Base-by-base conservation (phyloP, 2,329 filamentous ascomycete genomes). In the Zymoseptoria ardabiliae region DNA sequence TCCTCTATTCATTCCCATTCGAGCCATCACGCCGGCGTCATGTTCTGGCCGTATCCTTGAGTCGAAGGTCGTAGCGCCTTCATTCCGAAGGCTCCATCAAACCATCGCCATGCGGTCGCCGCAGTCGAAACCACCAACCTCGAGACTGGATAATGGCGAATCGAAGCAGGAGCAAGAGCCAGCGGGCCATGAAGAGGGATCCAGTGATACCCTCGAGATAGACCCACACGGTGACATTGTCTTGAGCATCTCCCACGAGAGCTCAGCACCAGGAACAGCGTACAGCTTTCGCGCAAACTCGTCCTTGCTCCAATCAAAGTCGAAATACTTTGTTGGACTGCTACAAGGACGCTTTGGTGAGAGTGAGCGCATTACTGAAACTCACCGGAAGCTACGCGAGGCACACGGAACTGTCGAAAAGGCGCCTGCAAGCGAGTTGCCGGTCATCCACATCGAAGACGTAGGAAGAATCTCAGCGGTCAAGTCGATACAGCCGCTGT, bases 251-350 rank as follows among this genome's bases (percentile, higher is more conserved):
- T 80, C 80, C 7, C 89, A 90, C 68, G 81, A 85, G 62, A 85
- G 82, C 41, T 83, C 2, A 75, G 73, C 50, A 74, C 56, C 54
- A 2, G 80, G 61, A 78, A 79, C 51, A 75, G 86, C 69, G 75
- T 78, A 11, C 89, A 85, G 69, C 79, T 91, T 86, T 68, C 81
- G 87, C 23, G 86, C 89, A 50, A 79, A 81, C 55, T 75, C 85
- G 1, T 75, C 75, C 11, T 75, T 75, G 0, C 76, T 91, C 35
- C 82, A 79, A 72, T 77, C 77, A 62, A 79, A 83, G 61, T 91
- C 88, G 4, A 82, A 82, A 58, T 91, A 90, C 72, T 91, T 91
- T 70, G 79, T 79, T 58, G 84, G 83, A 58, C 79, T 91, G 17
- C 78, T 91, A 2, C 81, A 83, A 9, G 78, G 77, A 2, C 77